These are phyloP conservation scores for Sisymbrium irio DNA, from an alignment of 345 rosid genomes.

Conservation along the genomic window DNA sequence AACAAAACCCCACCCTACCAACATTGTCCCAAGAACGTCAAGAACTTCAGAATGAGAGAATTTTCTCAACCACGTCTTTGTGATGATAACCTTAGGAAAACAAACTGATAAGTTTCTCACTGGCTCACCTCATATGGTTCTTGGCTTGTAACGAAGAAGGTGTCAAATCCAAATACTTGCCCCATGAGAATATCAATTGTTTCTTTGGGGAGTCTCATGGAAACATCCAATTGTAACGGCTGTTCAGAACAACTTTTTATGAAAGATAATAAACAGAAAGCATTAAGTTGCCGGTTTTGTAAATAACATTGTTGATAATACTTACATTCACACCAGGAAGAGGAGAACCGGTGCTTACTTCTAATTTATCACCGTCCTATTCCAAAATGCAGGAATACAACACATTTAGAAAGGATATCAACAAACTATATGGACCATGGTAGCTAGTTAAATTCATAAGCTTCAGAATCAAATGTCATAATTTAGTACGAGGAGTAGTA, in stretches of 20 bases:
- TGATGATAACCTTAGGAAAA: background rate
- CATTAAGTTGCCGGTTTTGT: background rate
- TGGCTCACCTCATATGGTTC: conserved; percentile 91
- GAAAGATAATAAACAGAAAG: conserved; percentile 13
- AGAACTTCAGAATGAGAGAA: background rate
- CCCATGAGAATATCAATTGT: conserved; percentile 78
- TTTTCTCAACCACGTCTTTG: background rate
- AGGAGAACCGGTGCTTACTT: conserved; percentile 84
- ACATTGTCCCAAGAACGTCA: conserved; percentile 1
- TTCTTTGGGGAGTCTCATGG: conserved; percentile 75
- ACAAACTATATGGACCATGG: background rate
- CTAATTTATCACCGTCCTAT: conserved; percentile 58
- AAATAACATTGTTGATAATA: conserved; percentile 20
- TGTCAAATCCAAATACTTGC: conserved; percentile 95
- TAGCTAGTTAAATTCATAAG: background rate
- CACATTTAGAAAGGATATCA: conserved; percentile 17
- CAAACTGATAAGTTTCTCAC: background rate
- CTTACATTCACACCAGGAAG: conserved; percentile 98
- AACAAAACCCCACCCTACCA: conserved; percentile 84
- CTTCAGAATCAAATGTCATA: too few species aligned
- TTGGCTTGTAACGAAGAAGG: conserved; percentile 91
- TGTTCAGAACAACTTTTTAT: conserved; percentile 39
- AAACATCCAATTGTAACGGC: conserved; percentile 77
- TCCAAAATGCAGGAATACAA: conserved; percentile 29
- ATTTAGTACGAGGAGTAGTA: background rate